Conservation (phyloP, 1,284 basidiomycete species). For the Lignosus rhinocerotis region DNA sequence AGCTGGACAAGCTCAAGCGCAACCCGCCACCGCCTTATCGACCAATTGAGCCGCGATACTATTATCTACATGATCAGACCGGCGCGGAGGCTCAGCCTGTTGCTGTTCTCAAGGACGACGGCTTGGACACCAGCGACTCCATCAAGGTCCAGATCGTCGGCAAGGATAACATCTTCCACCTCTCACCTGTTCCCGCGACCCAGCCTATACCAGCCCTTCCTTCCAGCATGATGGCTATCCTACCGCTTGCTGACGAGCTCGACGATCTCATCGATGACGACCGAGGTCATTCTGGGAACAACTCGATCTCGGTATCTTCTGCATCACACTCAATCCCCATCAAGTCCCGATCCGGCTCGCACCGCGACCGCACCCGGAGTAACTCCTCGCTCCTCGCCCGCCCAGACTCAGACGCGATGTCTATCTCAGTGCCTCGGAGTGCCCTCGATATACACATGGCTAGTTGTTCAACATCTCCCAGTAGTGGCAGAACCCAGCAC, state of each 20-base stretch:
- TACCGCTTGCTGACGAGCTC: conserved; percentile 34
- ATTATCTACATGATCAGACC: conserved; percentile 31
- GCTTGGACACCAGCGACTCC: conserved; percentile 12
- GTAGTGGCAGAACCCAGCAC: conserved; percentile 22
- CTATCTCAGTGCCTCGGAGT: conserved; percentile 37
- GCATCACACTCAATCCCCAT: conserved; percentile 29
- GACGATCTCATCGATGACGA: conserved; percentile 36
- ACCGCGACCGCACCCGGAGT: conserved; percentile 24
- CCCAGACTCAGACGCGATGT: conserved; percentile 23
- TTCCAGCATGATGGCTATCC: conserved; percentile 35
- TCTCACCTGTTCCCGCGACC: conserved; percentile 39
- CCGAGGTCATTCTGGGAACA: conserved; percentile 18
- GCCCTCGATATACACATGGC: conserved; percentile 33
- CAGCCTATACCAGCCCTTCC: conserved; percentile 33
- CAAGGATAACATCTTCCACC: conserved; percentile 36
- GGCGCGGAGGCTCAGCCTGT: conserved; percentile 28
- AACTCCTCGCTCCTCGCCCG: conserved; percentile 25
- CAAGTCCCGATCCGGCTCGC: conserved; percentile 26
- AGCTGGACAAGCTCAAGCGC: conserved; percentile 28
- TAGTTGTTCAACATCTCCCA: conserved; percentile 34
- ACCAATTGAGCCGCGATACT: conserved; percentile 32
- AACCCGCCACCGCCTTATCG: conserved; percentile 26
- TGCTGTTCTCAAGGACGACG: conserved; percentile 26
- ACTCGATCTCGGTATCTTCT: conserved; percentile 8
- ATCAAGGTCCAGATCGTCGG: conserved; percentile 29